phyloP scores from a whole-genome alignment of 257 asterid species.

The Hygrophila difformis region DNA sequence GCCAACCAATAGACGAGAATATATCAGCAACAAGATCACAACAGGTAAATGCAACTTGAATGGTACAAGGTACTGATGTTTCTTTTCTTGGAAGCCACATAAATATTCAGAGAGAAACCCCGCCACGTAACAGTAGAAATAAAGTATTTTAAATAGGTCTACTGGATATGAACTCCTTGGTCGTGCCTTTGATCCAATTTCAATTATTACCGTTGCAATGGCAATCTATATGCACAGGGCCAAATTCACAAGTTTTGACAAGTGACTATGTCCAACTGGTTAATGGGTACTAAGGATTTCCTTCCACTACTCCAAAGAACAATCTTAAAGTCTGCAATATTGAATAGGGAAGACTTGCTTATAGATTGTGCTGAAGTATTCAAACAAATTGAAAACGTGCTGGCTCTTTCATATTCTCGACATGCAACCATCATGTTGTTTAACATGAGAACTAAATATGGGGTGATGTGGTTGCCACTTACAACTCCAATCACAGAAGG shows the following conservation, averaged over 20 bases:
- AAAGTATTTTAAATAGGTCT: not conserved
- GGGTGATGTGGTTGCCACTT: too few species aligned
- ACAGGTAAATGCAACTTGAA: not conserved
- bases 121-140: not conserved
- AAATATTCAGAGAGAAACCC: not conserved
- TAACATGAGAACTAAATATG: conserved; percentile 12
- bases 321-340: too few species aligned
- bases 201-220: not conserved
- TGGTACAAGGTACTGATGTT: too few species aligned
- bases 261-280: not conserved
- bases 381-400: too few species aligned
- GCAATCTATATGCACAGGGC: not conserved
- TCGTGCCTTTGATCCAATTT: too few species aligned
- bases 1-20: conserved; percentile 21
- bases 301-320: not conserved
- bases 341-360: too few species aligned
- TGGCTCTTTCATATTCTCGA: too few species aligned
- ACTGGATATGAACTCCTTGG: too few species aligned
- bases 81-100: conserved; percentile 1
- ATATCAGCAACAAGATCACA: conserved; percentile 10
- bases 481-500: conserved; percentile 98
- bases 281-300: not conserved
- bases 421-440: conserved; percentile 7
- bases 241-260: too few species aligned
- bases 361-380: too few species aligned